These are phyloP conservation scores for Hygrophorus pudorinus DNA, from an alignment of 768 basidiomycete species.

Conservation along the genomic window DNA sequence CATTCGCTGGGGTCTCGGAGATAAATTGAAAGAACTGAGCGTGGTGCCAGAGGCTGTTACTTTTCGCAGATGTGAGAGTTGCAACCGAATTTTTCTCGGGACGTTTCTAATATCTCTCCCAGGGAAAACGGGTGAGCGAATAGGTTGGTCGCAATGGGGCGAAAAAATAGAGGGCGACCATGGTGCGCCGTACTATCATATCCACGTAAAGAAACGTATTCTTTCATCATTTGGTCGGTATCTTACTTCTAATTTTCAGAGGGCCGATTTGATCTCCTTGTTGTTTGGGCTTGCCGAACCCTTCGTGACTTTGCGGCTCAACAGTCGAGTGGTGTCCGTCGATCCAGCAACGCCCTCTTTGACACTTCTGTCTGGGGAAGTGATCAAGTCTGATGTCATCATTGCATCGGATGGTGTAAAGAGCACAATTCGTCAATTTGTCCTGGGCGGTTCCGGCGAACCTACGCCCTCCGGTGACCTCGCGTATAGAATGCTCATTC, in stretches of 20 bases:
- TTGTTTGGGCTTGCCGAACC: slow-evolving; percentile 25
- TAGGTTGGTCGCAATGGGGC: slow-evolving; percentile 17
- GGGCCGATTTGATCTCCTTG: slow-evolving; percentile 38
- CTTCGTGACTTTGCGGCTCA: slow-evolving; percentile 25
- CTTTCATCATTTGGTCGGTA: neutral
- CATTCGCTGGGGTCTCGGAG: slow-evolving; percentile 39
- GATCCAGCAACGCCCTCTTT: slow-evolving; percentile 19
- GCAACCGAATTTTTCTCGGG: neutral
- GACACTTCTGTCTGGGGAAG: slow-evolving; percentile 31
- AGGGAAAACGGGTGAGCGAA: slow-evolving; percentile 22
- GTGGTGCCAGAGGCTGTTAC: slow-evolving; percentile 30
- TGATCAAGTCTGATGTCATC: slow-evolving; percentile 21
- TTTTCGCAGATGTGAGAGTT: slow-evolving; percentile 30
- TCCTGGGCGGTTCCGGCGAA: slow-evolving; percentile 36
- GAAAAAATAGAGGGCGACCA: slow-evolving; percentile 19
- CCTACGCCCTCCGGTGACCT: slow-evolving; percentile 51
- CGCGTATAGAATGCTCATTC: slow-evolving; percentile 48
- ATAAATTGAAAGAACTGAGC: slow-evolving; percentile 25
- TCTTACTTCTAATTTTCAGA: slow-evolving; percentile 18
- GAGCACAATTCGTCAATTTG: slow-evolving; percentile 28
- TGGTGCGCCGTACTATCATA: slow-evolving; percentile 24
- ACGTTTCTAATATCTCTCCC: neutral
- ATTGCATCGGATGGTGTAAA: slow-evolving; percentile 11
- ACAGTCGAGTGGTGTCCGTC: slow-evolving; percentile 23
- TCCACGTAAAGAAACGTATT: slow-evolving; percentile 29